Evolutionary conservation across 768 basidiomycete genomes (phyloP).

Genomic region (Artomyces pyxidatus): DNA sequence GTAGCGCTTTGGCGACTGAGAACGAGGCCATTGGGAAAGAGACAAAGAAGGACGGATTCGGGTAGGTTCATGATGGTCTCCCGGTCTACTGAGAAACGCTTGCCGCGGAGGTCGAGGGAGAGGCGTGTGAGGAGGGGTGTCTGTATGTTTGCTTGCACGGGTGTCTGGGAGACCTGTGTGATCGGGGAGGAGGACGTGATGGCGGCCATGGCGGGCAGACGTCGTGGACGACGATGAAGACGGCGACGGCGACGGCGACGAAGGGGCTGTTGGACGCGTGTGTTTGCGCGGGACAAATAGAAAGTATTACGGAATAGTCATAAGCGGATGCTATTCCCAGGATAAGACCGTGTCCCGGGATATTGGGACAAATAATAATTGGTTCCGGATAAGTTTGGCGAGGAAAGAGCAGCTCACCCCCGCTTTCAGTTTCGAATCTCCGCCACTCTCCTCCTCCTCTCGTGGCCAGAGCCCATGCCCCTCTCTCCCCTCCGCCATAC

Average conservation of each 20-base stretch:
- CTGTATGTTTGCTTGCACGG: conserved; percentile 64
- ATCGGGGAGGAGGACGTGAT: conserved; percentile 40
- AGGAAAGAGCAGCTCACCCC: too few species aligned
- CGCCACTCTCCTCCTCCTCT: too few species aligned
- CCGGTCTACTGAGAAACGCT: conserved; percentile 88
- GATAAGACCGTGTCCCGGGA: too few species aligned
- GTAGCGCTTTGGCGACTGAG: conserved; percentile 80
- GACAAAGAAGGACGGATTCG: conserved; percentile 90
- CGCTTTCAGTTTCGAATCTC: too few species aligned
- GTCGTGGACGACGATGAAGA: not conserved
- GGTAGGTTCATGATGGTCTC: conserved; percentile 98
- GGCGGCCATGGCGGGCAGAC: conserved; percentile 27
- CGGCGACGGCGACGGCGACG: not conserved
- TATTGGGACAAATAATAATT: too few species aligned
- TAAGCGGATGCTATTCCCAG: too few species aligned
- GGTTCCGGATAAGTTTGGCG: too few species aligned
- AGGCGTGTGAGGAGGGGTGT: conserved; percentile 85
- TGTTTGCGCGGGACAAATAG: not conserved
- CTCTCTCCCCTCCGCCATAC: too few species aligned
- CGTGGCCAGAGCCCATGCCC: too few species aligned
- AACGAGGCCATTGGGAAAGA: conserved; percentile 96
- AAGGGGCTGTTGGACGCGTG: not conserved
- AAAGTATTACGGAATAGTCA: too few species aligned
- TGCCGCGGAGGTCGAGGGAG: conserved; percentile 86
- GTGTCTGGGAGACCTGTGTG: conserved; percentile 50